Evolutionary conservation across 192 early-diverging fungal species (phyloP), one percentile per base, ranked within the genome.

Genomic region (Umbelopsis isabellina): DNA sequence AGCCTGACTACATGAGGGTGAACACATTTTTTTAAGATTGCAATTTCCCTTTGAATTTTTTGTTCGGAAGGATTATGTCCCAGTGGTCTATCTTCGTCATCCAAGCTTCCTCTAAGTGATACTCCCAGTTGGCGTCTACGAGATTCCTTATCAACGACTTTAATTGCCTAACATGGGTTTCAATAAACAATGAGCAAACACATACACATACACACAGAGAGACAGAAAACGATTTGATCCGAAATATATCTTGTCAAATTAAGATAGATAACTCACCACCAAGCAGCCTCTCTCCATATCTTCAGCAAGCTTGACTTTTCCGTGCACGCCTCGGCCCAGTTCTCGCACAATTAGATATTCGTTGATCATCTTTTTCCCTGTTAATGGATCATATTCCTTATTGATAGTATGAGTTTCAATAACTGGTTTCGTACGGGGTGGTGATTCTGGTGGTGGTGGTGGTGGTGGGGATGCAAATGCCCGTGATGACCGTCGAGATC

Each of bases 281-380:
- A 84, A 82, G 58, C 94, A 87, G 45, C 91, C 91, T 7, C 91
- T 91, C n/a, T 91, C 84, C 3, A 86, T 86, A 80, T 98, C 94
- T 33, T 87, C 85, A 41, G 88, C 91, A 25, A 98, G 85, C 78
- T 97, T 97, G 48, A 99, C 97, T 80, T 98, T 98, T 46, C 97
- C 97, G 70, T 99, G 95, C 10, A 92, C 91, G 44, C 97, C 97
- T 25, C 96, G 84, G 9, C 97, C 97, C 12, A 99, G 83, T 77
- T 97, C 95, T 53, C 84, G 83, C 10, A 98, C 76, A 11, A 99
- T 88, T 84, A 95, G 91, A 80, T 97, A 99, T 66, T 97, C 87
- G 80, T 99, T 99, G 74, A 99, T 93, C 86, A 93, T 91, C 71
- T 99, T 99, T 79, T 92, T 91, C 18, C 96, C 97, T 1, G 93